Conservation (phyloP, 2,329 filamentous ascomycete genomes). For the Coniella lustricola region DNA sequence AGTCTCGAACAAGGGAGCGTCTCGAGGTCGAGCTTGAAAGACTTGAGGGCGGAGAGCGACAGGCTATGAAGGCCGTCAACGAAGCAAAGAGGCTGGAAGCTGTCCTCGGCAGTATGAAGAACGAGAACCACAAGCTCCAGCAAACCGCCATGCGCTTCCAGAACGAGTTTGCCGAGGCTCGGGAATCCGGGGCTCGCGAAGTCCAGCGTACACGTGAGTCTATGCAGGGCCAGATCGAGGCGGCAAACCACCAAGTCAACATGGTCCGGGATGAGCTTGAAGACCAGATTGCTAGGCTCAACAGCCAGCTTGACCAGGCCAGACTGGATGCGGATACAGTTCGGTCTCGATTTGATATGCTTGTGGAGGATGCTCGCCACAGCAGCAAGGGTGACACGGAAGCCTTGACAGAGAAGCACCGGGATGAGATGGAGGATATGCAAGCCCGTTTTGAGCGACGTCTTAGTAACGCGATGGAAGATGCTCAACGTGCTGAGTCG, state of each 20-base stretch:
- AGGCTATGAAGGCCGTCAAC: slow-evolving; percentile 56
- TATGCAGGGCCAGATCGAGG: slow-evolving; percentile 75
- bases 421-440: slow-evolving; percentile 66
- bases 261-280: slow-evolving; percentile 76
- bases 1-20: slow-evolving; percentile 62
- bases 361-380: slow-evolving; percentile 72
- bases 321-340: slow-evolving; percentile 74
- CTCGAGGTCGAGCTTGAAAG: slow-evolving; percentile 61
- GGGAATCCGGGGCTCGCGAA: slow-evolving; percentile 71
- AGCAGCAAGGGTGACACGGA: slow-evolving; percentile 53
- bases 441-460: slow-evolving; percentile 68
- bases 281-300: slow-evolving; percentile 65
- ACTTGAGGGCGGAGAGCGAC: slow-evolving; percentile 56
- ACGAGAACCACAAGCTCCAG: slow-evolving; percentile 67
- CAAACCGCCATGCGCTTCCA: slow-evolving; percentile 62
- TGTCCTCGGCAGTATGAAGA: slow-evolving; percentile 49
- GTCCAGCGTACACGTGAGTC: slow-evolving; percentile 72
- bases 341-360: slow-evolving; percentile 74
- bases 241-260: slow-evolving; percentile 79
- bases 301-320: slow-evolving; percentile 68
- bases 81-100: slow-evolving; percentile 55
- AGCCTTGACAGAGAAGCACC: slow-evolving; percentile 50
- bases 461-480: slow-evolving; percentile 67
- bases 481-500: slow-evolving; percentile 72
- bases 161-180: slow-evolving; percentile 76